Conservation (phyloP, 1,284 basidiomycete species). For the Cutaneotrichosporon sp. region DNA sequence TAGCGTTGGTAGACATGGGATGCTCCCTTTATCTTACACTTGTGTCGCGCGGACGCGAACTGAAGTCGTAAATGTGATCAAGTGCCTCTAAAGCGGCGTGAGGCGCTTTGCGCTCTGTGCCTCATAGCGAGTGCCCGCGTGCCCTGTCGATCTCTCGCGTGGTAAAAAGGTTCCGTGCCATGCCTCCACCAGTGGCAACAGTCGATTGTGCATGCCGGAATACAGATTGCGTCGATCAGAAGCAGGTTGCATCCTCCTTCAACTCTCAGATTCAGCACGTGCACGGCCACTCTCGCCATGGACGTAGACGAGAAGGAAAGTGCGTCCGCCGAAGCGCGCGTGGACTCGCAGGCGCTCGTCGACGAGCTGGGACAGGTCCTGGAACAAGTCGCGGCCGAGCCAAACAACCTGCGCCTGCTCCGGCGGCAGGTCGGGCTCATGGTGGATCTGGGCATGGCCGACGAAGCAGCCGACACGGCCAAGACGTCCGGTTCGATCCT, state of each 20-base stretch:
- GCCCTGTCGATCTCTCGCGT: too few species aligned
- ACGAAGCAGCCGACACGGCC: constrained; percentile 23
- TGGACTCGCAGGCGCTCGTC: constrained; percentile 11
- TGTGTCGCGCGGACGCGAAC: too few species aligned
- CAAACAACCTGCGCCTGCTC: constrained; percentile 30
- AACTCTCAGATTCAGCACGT: background rate
- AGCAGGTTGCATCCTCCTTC: background rate
- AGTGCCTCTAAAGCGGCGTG: too few species aligned
- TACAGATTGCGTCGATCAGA: too few species aligned
- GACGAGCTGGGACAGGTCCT: constrained; percentile 27
- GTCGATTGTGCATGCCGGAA: too few species aligned
- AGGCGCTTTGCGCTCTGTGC: too few species aligned
- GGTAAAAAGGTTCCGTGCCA: background rate
- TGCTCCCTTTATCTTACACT: too few species aligned
- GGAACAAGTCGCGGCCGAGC: constrained; percentile 22
- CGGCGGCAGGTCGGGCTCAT: constrained; percentile 32
- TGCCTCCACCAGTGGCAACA: background rate
- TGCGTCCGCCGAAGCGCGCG: background rate
- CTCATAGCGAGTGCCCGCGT: background rate
- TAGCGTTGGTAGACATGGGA: too few species aligned
- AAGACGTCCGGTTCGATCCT: constrained; percentile 16
- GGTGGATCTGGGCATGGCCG: constrained; percentile 21
- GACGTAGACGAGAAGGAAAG: background rate
- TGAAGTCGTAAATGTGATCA: too few species aligned
- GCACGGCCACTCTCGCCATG: background rate